A percentile compares a stretch with the other conserved stretches of the same genome.
Conservation (phyloP, 2,329 filamentous ascomycete species). For the Botrytis hyacinthi region DNA sequence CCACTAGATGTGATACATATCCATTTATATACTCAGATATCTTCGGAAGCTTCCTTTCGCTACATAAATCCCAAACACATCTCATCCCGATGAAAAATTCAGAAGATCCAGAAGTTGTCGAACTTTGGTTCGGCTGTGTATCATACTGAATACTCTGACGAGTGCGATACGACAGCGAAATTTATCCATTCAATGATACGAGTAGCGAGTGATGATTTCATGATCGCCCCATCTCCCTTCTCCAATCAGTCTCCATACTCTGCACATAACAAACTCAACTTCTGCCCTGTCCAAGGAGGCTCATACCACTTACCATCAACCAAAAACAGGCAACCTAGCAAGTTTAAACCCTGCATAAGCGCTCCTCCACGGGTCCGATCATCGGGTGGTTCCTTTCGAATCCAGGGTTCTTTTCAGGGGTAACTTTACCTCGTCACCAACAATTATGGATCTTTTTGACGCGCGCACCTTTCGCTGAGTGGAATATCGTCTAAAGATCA, state of each 20-base stretch:
- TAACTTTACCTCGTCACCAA: slow-evolving; percentile 1
- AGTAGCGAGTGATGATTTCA: neutral
- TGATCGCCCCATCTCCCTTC: neutral
- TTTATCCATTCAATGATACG: neutral
- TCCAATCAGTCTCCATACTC: neutral
- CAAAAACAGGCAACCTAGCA: neutral
- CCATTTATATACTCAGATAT: neutral
- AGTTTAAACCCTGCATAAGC: neutral
- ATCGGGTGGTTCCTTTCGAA: neutral
- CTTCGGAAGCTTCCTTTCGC: neutral
- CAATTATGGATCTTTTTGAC: slow-evolving; percentile 10
- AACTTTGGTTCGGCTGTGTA: neutral
- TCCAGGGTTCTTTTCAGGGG: slow-evolving; percentile 1
- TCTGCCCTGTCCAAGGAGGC: neutral
- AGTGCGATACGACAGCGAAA: neutral
- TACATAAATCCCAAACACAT: neutral
- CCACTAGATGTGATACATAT: slow-evolving; percentile 4
- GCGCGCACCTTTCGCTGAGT: neutral
- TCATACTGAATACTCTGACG: neutral
- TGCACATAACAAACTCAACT: neutral
- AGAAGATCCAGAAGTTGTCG: neutral
- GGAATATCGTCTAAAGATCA: neutral
- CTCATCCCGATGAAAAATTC: neutral
- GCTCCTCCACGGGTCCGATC: neutral
- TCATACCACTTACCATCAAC: neutral